Base-by-base conservation (phyloP, 2,329 filamentous ascomycete species). In the Stachybotrys elegans region DNA sequence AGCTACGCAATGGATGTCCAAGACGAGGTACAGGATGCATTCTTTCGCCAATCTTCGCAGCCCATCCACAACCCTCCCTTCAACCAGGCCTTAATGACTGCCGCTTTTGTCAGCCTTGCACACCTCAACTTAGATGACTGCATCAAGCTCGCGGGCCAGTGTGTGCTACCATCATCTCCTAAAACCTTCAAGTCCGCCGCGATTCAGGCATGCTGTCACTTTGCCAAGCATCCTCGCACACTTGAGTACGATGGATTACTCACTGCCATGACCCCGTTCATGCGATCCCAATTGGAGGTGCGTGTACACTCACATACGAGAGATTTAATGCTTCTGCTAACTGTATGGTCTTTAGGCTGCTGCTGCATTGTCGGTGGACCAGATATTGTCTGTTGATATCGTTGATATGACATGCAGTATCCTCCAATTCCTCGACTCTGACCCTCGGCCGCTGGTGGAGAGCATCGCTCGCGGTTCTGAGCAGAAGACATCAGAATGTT, bases 1-100 rank as follows among this genome's bases (percentile, higher is more conserved):
- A 84, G 81, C 58, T 86, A 83, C 58, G 81, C 81, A 31, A 70
- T 85, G 61, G 83, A 86, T 58, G 78, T 86, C 8, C 82, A 86
- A 54, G 80, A 84, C 53, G 83, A 86, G 58, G 73, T 86, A 38
- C 72, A 75, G 38, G 81, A 84, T 54, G 79, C 80, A 38, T 75
- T 85, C 5, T 85, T 86, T 53, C 73, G 76, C 44, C 73, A 73
- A 25, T 66, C 73, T 37, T 61, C 70, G 3, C 61, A 70, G 2
- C 67, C 67, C 11, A 57, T 67, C 31, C 75, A 82, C 21, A 62
- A 66, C n/a, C 59, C 66, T 20, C 61, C 69, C 22, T 79, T 84
- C 51, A 81, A 84, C 45, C 76, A 79, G 57, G 75, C 83, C 46
- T 70, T 84, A 55, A 80, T 84, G 63, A 84, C 81, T 14, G 79